Base-by-base conservation (phyloP, 2,329 filamentous ascomycete genomes). In the Alternaria gaisen region DNA sequence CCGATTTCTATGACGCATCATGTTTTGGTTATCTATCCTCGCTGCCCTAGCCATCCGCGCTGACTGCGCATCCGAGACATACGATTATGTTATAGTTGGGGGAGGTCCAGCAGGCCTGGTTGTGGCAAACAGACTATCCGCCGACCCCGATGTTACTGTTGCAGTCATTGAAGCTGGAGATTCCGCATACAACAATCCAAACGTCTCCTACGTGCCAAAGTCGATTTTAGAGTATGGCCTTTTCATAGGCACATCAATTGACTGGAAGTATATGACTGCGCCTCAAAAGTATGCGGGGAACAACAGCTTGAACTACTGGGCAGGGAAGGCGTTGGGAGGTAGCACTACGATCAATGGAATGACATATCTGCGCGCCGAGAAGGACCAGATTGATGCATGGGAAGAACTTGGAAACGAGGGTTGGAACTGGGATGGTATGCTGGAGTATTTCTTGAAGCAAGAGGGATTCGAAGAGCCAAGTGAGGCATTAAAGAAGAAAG, bases 301-400 rank as follows among this genome's bases (percentile, higher is more conserved):
- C 26, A 57, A 34, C 5, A 63, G 53, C 0, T 65, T 80, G 34
- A 67, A 66, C 5, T 71, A 81, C 46, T 72, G 71, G 53, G 78
- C 79, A n/a, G 81, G 80, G 3, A 83, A 80, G 61, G 80, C 78
- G 0, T 64, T 83, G 2, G 80, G 79, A 43, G 82, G 80, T 6
- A 80, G 79, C 3, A 81, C 77, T 16, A 71, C 74, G 10, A 81
- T 83, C 54, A 83, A 83, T 67, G 80, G 77, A 3, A 77, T 77
- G 73, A 77, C 75, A 5, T 79, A 77, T 61, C 55, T 77, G 10
- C 66, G 75, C 7, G 75, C 75, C 12, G 76, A 77, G 54, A 71
- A 67, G 20, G 67, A 58, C 6, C 75, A 78, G 51, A 71, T 77
- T 38, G 72, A 77, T 55, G 68, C 67, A 2, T 79, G 76, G 75